Evolutionary conservation across 2,329 filamentous ascomycete species (phyloP).

Genomic region (Alternaria arborescens): DNA sequence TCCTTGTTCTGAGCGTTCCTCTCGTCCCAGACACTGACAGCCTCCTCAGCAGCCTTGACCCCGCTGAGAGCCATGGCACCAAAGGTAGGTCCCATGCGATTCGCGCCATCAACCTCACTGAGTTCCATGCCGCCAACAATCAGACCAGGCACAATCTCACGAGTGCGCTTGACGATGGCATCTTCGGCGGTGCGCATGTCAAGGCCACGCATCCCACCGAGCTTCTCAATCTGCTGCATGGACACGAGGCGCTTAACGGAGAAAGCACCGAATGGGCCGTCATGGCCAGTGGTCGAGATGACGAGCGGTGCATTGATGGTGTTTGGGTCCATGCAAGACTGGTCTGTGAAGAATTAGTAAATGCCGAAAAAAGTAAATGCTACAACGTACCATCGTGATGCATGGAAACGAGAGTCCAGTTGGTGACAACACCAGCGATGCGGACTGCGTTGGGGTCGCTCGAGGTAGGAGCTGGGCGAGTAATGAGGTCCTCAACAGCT

Average conservation of each 20-base stretch:
- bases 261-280: constrained; percentile 91
- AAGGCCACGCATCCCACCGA: constrained; percentile 90
- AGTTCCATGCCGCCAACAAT: constrained; percentile 97
- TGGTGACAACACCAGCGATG: constrained; percentile 89
- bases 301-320: constrained; percentile 92
- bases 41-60: constrained; percentile 91
- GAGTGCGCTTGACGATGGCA: constrained; percentile 89
- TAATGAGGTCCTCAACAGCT: constrained; percentile 90
- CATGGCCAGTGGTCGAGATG: constrained; percentile 90
- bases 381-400: constrained; percentile 35
- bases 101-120: constrained; percentile 87
- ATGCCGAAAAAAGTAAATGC: neutral
- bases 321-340: constrained; percentile 97
- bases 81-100: constrained; percentile 90
- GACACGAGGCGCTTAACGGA: constrained; percentile 88
- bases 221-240: constrained; percentile 83
- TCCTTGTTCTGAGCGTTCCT: constrained; percentile 80
- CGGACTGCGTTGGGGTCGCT: constrained; percentile 65
- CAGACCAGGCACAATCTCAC: constrained; percentile 85
- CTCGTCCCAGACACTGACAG: constrained; percentile 76
- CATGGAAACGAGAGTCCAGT: constrained; percentile 92
- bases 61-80: constrained; percentile 88
- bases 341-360: constrained; percentile 66
- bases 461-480: constrained; percentile 63
- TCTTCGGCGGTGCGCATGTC: constrained; percentile 94